Conservation (phyloP, 495 filamentous ascomycete genomes). For the Paragyromitra xinjiangensis region DNA sequence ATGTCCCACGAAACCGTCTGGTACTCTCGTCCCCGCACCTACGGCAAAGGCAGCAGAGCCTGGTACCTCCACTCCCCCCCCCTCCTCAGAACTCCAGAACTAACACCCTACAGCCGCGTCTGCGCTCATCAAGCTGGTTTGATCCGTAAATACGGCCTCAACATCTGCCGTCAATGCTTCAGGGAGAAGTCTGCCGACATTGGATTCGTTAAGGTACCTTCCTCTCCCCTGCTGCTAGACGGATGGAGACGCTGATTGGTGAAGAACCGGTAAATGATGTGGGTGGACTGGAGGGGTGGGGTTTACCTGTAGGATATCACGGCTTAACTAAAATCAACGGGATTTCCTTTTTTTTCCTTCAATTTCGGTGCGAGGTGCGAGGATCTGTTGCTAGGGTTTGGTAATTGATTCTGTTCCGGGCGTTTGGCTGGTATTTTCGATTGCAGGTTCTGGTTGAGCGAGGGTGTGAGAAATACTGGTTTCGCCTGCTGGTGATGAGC, state of each 20-base stretch:
- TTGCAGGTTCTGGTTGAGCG: no score
- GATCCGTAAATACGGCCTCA: constrained; percentile 98
- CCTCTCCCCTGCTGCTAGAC: neutral
- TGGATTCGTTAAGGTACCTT: constrained; percentile 91
- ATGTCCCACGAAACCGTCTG: constrained; percentile 86
- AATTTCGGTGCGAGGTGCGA: neutral
- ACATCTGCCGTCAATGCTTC: constrained; percentile 99
- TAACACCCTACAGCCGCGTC: constrained; percentile 74
- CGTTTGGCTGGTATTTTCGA: no score
- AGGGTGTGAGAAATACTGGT: no score
- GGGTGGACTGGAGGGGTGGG: neutral
- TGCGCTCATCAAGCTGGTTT: constrained; percentile 94
- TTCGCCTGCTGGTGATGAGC: no score
- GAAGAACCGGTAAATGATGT: constrained; percentile 45
- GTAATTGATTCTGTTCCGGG: neutral
- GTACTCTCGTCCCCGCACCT: constrained; percentile 95
- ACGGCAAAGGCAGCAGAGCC: constrained; percentile 90
- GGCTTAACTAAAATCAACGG: constrained; percentile 23
- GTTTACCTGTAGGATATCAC: constrained; percentile 33
- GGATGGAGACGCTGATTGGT: neutral
- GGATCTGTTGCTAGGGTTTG: neutral
- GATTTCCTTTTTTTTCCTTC: constrained; percentile 27
- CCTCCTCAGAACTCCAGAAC: neutral
- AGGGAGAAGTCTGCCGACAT: constrained; percentile 95
- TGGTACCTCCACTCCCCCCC: constrained; percentile 72